Percentiles rank a stretch among this genome's conserved stretches.
phyloP scores from a whole-genome alignment of 2,329 filamentous ascomycete genomes.

The Apiospora kogelbergensis region DNA sequence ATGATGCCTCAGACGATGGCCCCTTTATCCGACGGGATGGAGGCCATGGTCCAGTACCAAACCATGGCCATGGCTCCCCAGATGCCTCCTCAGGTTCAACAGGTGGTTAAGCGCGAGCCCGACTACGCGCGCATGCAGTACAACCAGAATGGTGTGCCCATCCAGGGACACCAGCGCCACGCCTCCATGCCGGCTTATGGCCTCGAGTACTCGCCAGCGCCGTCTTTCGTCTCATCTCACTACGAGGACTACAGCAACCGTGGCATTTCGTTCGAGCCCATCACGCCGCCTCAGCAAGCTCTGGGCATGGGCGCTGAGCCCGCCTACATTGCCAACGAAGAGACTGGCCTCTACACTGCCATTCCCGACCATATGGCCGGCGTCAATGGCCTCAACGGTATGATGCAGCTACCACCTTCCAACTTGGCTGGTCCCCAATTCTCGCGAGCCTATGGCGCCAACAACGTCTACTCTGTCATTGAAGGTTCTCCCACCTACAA shows the following conservation, averaged over 20 bases:
- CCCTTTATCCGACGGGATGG: conserved; percentile 63
- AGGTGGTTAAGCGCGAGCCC: conserved; percentile 82
- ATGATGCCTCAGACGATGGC: conserved; percentile 67
- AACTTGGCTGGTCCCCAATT: conserved; percentile 81
- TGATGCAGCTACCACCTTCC: conserved; percentile 88
- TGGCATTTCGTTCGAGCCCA: conserved; percentile 92
- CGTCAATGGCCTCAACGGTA: conserved; percentile 75
- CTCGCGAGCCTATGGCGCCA: conserved; percentile 67
- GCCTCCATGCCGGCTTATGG: conserved; percentile 96
- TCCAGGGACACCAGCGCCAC: conserved; percentile 84
- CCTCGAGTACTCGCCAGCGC: conserved; percentile 95
- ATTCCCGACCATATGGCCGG: conserved; percentile 81
- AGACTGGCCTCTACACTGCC: conserved; percentile 91
- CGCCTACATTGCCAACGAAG: conserved; percentile 97
- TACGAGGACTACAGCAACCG: conserved; percentile 98
- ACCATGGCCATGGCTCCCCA: conserved; percentile 68
- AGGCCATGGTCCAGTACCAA: conserved; percentile 70
- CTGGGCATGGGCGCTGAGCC: conserved; percentile 81
- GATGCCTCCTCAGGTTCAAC: conserved; percentile 61
- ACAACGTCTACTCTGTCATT: conserved; percentile 91
- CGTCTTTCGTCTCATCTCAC: conserved; percentile 97
- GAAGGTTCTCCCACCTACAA: conserved; percentile 99
- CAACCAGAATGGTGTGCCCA: conserved; percentile 86
- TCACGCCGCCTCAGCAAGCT: conserved; percentile 92
- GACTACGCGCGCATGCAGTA: conserved; percentile 83